phyloP scores from a whole-genome alignment of 306 rosid species.

The Begonia masoniana region DNA sequence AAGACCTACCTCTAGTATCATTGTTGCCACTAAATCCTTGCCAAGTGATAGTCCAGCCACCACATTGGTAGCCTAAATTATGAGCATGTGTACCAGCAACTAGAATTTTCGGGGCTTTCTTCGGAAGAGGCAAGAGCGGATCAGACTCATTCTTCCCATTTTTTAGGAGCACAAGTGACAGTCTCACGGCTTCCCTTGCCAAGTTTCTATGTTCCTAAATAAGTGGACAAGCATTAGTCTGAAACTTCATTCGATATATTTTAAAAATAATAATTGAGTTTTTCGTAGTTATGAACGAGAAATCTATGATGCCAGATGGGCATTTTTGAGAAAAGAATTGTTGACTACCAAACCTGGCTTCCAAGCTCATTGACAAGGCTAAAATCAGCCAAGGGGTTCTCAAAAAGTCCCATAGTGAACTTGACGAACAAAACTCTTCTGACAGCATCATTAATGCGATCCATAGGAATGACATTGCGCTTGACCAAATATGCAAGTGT shows the following conservation, averaged over 20 bases:
- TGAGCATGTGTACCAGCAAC: slow-evolving; percentile 85
- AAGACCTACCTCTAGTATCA: slow-evolving; percentile 55
- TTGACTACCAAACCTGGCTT: slow-evolving; percentile 50
- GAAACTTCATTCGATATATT: too few relatives aligned
- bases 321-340: too few relatives aligned
- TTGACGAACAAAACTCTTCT: slow-evolving; percentile 74
- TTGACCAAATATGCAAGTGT: slow-evolving; percentile 65
- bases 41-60: slow-evolving; percentile 98
- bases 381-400: slow-evolving; percentile 72
- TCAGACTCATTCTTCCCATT: slow-evolving; percentile 64
- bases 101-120: slow-evolving; percentile 50
- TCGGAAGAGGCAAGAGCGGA: slow-evolving; percentile 72
- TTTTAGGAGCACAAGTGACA: slow-evolving; percentile 76
- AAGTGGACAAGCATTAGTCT: slow-evolving; percentile 5
- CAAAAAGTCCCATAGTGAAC: slow-evolving; percentile 88
- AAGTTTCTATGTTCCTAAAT: slow-evolving; percentile 66
- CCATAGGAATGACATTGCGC: slow-evolving; percentile 57
- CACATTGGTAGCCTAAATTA: slow-evolving; percentile 96
- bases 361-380: slow-evolving; percentile 89
- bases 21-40: slow-evolving; percentile 80
- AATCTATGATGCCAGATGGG: too few relatives aligned
- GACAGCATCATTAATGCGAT: slow-evolving; percentile 86
- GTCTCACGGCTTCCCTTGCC: slow-evolving; percentile 97
- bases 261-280: too few relatives aligned
- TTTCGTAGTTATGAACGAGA: too few relatives aligned